Base-by-base conservation (phyloP, 2,329 filamentous ascomycete genomes). In the Sporothrix pseudoabietina region DNA sequence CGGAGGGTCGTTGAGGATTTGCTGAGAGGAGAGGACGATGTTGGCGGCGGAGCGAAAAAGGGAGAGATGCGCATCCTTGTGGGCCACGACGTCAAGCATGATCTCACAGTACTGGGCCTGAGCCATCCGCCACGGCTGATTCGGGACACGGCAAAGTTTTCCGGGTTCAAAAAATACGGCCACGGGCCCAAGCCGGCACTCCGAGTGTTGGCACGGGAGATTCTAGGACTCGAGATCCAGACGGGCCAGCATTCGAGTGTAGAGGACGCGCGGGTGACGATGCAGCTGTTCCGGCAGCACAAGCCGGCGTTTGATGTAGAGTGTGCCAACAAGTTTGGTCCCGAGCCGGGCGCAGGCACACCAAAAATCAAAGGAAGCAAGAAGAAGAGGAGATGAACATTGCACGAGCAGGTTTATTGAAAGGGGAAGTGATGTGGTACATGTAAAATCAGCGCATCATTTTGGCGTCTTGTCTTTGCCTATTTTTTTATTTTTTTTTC, bases 261-360 rank as follows among this genome's bases (percentile, higher is more conserved):
- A 75, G 85, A 91, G 83, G 96, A 99, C 84, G 96, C 96, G 1
- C 86, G 94, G 77, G 94, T 93, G 5, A 91, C 94, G 0, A 98
- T 99, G 94, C 83, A 95, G 72, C 83, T 99, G 57, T 98, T 97
- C 79, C 87, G 92, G 75, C 88, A 89, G 76, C 89, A 94, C 80
- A 98, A 98, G 83, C 86, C 90, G 22, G 92, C 87, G 0, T 98
- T 99, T 79, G 96, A 98, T 79, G 84, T 89, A 73, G 93, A 97
- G 80, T 89, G 94, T 80, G 84, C 90, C 72, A 90, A 89, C 80
- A 89, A 87, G 73, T 96, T 88, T 80, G 85, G 87, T 3, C 77
- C 82, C 76, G 69, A 63, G 54, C 44, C 47, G 26, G 54, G 22
- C 32, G 52, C 26, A 1, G 47, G 44, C 0, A 39, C 26, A 8